Percentiles rank a stretch among this genome's conserved stretches.
These are phyloP conservation scores for Populus tremula DNA, from an alignment of 345 rosid genomes.

Conservation along the genomic window DNA sequence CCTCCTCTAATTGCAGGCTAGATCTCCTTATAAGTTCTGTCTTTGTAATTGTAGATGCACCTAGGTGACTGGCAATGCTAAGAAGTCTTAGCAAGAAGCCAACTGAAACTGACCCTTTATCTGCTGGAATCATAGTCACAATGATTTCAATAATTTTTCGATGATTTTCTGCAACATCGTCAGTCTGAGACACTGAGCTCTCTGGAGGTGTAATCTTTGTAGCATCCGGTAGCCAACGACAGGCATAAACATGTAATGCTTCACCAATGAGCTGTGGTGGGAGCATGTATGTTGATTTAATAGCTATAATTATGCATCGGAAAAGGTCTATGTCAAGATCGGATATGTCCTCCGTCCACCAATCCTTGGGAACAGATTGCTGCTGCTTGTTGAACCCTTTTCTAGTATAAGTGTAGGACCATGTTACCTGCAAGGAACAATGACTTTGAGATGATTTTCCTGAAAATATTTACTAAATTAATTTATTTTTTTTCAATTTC, in stretches of 20 bases:
- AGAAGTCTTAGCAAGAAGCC: conserved; percentile 83
- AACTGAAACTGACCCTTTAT: conserved; percentile 74
- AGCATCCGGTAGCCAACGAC: conserved; percentile 80
- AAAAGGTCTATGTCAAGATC: conserved; percentile 88
- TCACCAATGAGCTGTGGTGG: conserved; percentile 89
- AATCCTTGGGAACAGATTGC: conserved; percentile 78
- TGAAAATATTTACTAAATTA: not conserved
- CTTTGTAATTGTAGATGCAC: conserved; percentile 62
- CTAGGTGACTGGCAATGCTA: conserved; percentile 62
- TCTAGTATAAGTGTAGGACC: conserved; percentile 91
- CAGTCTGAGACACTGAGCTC: conserved; percentile 45
- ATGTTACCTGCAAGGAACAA: conserved; percentile 57
- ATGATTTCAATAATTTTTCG: conserved; percentile 62
- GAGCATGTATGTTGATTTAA: conserved; percentile 56
- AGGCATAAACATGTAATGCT: conserved; percentile 88
- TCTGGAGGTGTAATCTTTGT: conserved; percentile 38
- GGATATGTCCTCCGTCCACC: conserved; percentile 98
- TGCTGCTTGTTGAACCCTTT: conserved; percentile 59
- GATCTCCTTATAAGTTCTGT: conserved; percentile 76
- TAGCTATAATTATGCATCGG: conserved; percentile 64
- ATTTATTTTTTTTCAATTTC: not conserved
- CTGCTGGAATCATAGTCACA: conserved; percentile 80
- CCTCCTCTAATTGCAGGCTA: conserved; percentile 77
- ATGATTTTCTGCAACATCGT: conserved; percentile 41
- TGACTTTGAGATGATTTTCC: conserved; percentile 3